Conservation (phyloP, 345 rosid genomes). For the Nasturtium officinale region DNA sequence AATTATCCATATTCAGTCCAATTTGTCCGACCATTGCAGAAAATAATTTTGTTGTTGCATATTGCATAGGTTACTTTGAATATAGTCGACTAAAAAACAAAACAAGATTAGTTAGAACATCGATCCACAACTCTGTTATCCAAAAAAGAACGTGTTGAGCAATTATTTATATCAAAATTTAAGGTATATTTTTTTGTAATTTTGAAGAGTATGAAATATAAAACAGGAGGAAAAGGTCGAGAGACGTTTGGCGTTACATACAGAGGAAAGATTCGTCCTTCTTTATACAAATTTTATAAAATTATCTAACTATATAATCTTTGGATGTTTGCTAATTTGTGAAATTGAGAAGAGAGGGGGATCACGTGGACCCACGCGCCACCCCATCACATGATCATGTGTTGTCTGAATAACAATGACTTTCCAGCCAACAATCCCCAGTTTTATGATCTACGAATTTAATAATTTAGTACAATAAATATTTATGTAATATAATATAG, state of each 20-base stretch:
- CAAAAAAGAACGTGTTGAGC: background rate
- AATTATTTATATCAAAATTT: background rate
- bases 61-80: background rate
- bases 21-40: conserved; percentile 4
- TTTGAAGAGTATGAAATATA: conserved; percentile 37
- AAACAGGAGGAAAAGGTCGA: background rate
- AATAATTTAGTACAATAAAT: background rate
- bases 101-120: conserved; percentile 15
- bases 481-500: background rate
- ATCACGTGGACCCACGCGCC: conserved; percentile 75
- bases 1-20: conserved; percentile 5
- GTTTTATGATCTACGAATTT: conserved; percentile 12
- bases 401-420: conserved; percentile 64
- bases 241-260: conserved; percentile 44
- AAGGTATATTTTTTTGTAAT: background rate
- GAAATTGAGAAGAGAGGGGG: conserved; percentile 42
- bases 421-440: conserved; percentile 50
- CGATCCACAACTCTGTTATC: conserved; percentile 12
- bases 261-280: conserved; percentile 46
- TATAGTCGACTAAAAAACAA: background rate
- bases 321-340: conserved; percentile 39
- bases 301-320: conserved; percentile 4
- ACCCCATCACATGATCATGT: conserved; percentile 61
- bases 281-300: background rate
- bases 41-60: background rate